Conservation (phyloP, 2,329 filamentous ascomycete species). For the Thyridium curvatum region DNA sequence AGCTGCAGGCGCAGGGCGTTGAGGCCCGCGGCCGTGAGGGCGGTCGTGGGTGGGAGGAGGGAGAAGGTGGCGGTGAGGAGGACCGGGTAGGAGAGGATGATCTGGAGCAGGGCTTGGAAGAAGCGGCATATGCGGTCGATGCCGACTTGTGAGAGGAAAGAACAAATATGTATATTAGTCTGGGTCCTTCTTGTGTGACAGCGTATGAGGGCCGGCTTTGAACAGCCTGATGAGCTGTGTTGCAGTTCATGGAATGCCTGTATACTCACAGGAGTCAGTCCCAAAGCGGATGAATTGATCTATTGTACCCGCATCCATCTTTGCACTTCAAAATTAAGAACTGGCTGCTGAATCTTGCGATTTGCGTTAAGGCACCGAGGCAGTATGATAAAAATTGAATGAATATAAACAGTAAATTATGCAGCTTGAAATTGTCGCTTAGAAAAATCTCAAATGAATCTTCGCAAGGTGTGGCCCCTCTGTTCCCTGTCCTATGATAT, state of each 20-base stretch:
- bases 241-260: too few species aligned
- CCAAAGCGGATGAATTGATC: slow-evolving; percentile 37
- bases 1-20: slow-evolving; percentile 30
- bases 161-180: slow-evolving; percentile 1
- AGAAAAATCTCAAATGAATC: too few species aligned
- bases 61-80: slow-evolving; percentile 27
- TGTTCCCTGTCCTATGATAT: too few species aligned
- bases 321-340: too few species aligned
- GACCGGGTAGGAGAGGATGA: slow-evolving; percentile 38
- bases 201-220: too few species aligned
- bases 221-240: too few species aligned
- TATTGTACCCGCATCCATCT: slow-evolving; percentile 7
- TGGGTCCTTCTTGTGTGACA: background rate
- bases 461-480: too few species aligned
- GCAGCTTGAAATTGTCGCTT: too few species aligned
- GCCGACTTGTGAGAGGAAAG: slow-evolving; percentile 35
- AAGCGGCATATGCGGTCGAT: slow-evolving; percentile 56
- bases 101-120: slow-evolving; percentile 43
- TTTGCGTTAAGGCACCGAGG: too few species aligned
- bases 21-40: slow-evolving; percentile 18
- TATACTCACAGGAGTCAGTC: slow-evolving; percentile 36
- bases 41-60: slow-evolving; percentile 14
- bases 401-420: too few species aligned
- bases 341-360: too few species aligned
- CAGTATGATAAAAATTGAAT: too few species aligned